Base-by-base conservation (phyloP, 2,329 filamentous ascomycete species). In the Aspergillus texensis region DNA sequence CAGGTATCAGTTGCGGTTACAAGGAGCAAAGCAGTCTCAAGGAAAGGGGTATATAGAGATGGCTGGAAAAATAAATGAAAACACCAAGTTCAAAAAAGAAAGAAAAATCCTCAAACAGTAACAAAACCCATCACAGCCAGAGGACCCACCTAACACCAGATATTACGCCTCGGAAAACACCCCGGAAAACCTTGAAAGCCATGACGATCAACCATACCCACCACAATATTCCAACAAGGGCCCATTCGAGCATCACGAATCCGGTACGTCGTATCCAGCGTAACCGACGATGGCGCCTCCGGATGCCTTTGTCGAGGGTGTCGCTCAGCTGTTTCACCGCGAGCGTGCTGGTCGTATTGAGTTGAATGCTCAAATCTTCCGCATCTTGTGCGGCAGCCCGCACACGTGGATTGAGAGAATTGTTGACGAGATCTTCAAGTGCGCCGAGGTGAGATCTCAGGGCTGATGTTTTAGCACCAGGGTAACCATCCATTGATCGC, bases 121-220 rank as follows among this genome's bases (percentile, higher is more conserved):
- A 45, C 6, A 19, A 64, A 36, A 36, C 39, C 9, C 19, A 52
- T 36, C 54, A 92, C 69, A 95, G 77, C 92, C 92, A 97, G 67
- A 97, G 80, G 74, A 97, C 78, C 94, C 94, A 98, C 73, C 85
- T 84, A n/a, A 91, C 82, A 11, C 86, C 84, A 12, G 82, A 79
- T 57, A 88, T 80, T 0, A 87, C 72, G 2, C 88, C 88, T 53
- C 85, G 85, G 52, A 89, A 85, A 1, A 90, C 70, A 12, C 89
- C 88, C 64, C 88, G 81, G 41, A 91, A 79, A 16, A 91, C 77
- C 64, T 92, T 86, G 58, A 91, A 82, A 28, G 94, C 82, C 75
- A 93, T 91, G 28, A 97, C 94, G 39, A 96, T 82, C 63, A 96
- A 87, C 93, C 94, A 98, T 19, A 96, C 89, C 78, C 91, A 93